Evolutionary conservation across 2,329 filamentous ascomycete genomes (phyloP), one percentile per base, ranked within the genome.

Genomic region (Diaporthe sp.): DNA sequence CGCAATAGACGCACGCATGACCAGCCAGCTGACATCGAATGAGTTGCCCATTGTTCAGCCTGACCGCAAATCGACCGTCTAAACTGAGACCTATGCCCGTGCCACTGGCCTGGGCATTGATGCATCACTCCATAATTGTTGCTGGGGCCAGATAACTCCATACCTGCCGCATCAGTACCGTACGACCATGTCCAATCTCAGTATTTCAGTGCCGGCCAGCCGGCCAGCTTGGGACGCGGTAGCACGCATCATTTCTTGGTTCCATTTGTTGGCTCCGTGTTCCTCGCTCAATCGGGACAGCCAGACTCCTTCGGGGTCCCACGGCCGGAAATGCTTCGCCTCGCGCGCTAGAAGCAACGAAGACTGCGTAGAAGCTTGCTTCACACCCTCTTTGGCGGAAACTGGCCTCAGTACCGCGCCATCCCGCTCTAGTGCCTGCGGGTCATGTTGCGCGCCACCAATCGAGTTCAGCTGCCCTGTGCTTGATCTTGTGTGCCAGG

Each of bases 281-380:
- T 58, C 38, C 35, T 60, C 22, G 28, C 55, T 52, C 40, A 61
- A 28, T 28, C 33, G 45, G 40, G 35, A 30, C 47, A 38, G 5
- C 42, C 68, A 58, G 17, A 12, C 50, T 17, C 28, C n/a, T 35
- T 38, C 17, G 42, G 25, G 54, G 69, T n/a, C 55, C 30, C 25
- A 54, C 47, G 45, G 8, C 64, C 64, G n/a, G 47, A 19, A 54
- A 47, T 52, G 33, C 55, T 68, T 74, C 71, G 71, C 74, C 74
- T 71, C 71, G 73, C 71, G 64, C 74, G 74, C 74, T 75, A 75
- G 74, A 75, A 75, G 54, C n/a, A 54, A 35, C 60, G 74, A 75
- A 75, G 71, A 54, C 71, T 58, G 74, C 38, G 52, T 73, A 58
- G 74, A 75, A 75, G 74, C 71, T 66, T 71, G 71, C 74, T 75